These are phyloP conservation scores for Bretschneidera sinensis DNA, from an alignment of 345 rosid genomes.

Conservation along the genomic window DNA sequence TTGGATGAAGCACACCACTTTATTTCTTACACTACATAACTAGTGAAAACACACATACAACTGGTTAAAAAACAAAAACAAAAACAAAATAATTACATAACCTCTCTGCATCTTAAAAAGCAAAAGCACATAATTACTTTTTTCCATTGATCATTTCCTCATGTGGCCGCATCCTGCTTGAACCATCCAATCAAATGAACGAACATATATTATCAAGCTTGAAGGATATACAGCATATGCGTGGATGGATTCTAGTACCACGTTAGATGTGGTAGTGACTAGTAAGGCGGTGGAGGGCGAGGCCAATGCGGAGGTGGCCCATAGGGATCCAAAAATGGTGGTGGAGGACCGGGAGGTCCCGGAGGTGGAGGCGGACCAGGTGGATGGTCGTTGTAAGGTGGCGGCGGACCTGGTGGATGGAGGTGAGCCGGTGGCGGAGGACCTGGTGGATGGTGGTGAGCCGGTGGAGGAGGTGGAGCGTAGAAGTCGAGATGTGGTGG, in stretches of 20 bases:
- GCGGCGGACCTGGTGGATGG: no score
- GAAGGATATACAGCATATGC: background rate
- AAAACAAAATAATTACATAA: no score
- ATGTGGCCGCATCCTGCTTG: background rate
- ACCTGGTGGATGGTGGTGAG: slow-evolving; percentile 1
- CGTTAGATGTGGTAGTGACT: background rate
- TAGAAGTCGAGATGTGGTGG: slow-evolving; percentile 16
- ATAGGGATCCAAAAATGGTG: slow-evolving; percentile 18
- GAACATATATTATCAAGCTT: background rate
- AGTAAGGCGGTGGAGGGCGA: slow-evolving; percentile 25
- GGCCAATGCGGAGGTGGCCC: slow-evolving; percentile 22
- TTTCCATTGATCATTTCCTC: background rate
- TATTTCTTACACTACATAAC: background rate
- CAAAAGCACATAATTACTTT: background rate
- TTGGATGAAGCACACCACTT: background rate
- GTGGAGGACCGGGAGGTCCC: slow-evolving; percentile 14
- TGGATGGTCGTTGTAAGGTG: slow-evolving; percentile 2
- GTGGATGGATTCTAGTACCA: background rate
- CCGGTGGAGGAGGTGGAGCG: background rate
- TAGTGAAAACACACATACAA: no score
- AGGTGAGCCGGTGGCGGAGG: no score
- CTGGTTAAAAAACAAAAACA: background rate
- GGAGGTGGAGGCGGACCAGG: slow-evolving; percentile 18
- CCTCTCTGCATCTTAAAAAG: background rate
- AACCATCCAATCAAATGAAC: background rate